Evolutionary conservation across 2,329 filamentous ascomycete species (phyloP), one percentile per base, ranked within the genome.

Genomic region (Herpotrichia juniperi): DNA sequence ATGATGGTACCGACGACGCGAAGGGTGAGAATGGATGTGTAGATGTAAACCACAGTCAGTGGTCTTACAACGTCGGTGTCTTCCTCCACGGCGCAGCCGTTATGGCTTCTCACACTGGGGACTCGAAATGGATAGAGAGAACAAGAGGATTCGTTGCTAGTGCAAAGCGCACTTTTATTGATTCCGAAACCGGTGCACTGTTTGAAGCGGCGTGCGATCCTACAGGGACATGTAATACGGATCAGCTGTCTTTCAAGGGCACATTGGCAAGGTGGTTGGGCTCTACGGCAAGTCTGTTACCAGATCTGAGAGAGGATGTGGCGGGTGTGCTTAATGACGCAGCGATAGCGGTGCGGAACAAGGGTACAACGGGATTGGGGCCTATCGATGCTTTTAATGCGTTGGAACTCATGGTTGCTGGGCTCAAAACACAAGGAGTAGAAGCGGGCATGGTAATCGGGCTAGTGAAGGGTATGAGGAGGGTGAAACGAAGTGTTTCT

Each of bases 231-330:
- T 91, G 88, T 69, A 83, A 87, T 68, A 80, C 76, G 44, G 87
- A 90, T 72, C 87, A 88, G 79, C 81, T 81, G 59, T 85, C 83
- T n/a, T 89, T 89, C 80, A 90, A 90, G 50, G 66, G 62, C 0
- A 51, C 59, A 16, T 40, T 69, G 47, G 66, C 66, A 11, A 48
- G 66, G n/a, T 68, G 62, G 62, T 28, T 69, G 50, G 66, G 66
- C 14, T 61, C 63, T 3, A 61, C 59, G 7, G 64, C 64, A 0
- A 49, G 48, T 17, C 14, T 65, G 3, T n/a, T 66, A 31, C 63
- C 64, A 7, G 57, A 61, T 12, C 34, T 66, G 3, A 44, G 34
- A 24, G 51, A 51, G 2, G 54, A 59, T 14, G 52, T 64, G 34
- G 35, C 35, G 21, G 46, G 43, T 1, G 44, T 68, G 16, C 9